Percentiles rank a stretch among this genome's conserved stretches.
Conservation (phyloP, 2,329 filamentous ascomycete species). For the Biscogniauxia marginata region DNA sequence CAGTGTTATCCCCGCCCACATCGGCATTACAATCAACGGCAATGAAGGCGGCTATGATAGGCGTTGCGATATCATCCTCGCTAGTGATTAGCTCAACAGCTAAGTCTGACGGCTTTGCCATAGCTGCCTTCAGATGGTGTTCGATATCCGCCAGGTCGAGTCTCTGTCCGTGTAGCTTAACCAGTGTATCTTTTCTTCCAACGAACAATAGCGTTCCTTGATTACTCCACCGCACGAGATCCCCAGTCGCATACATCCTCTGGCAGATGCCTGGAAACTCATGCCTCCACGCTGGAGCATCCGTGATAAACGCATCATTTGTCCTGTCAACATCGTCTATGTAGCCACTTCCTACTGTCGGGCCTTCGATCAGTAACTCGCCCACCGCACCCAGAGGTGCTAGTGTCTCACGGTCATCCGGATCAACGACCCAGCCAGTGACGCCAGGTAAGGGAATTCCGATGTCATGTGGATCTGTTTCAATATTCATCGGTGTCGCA, state of each 20-base stretch:
- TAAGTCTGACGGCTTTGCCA: background rate
- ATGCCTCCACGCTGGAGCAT: background rate
- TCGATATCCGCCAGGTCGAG: background rate
- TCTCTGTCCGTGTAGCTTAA: background rate
- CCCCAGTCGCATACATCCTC: background rate
- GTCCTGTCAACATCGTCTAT: background rate
- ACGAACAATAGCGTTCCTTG: background rate
- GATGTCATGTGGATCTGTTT: background rate
- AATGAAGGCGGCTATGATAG: background rate
- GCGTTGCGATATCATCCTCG: background rate
- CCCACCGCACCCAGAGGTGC: background rate
- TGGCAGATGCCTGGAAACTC: background rate
- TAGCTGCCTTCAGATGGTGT: background rate
- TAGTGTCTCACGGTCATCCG: background rate
- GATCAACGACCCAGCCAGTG: background rate
- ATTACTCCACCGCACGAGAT: background rate
- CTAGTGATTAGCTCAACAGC: background rate
- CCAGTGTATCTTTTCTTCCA: background rate
- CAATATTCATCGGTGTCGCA: background rate
- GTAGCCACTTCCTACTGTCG: background rate
- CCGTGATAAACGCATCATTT: background rate
- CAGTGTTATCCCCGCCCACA: background rate
- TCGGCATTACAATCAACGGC: background rate
- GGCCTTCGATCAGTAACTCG: background rate
- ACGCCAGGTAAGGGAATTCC: background rate